Base-by-base conservation (phyloP, 1,284 basidiomycete species). In the Trichosporon faecale region DNA sequence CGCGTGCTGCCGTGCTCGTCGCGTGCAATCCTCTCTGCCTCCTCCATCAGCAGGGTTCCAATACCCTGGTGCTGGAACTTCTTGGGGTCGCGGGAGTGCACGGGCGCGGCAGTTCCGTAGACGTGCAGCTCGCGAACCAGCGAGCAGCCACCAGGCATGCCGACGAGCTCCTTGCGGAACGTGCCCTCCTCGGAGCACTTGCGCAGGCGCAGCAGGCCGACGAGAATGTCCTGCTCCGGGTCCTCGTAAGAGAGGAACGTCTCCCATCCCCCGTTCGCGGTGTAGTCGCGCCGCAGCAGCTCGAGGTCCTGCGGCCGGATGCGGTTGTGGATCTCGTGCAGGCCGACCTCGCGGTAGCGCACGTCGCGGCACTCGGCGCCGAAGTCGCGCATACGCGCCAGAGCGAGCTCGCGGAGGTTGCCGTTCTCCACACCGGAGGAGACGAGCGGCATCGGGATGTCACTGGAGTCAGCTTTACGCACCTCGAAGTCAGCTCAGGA, bases 231-330 rank as follows among this genome's bases (percentile, higher is more conserved):
- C 72, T 89, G 89, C 82, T 95, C 93, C 3, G 96, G 95, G 83
- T 99, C 97, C 85, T 99, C 97, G 81, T 99, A 99, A 23, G 95
- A 95, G 18, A 99, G 85, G 88, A 99, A 99, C 0, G 96, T 98
- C 85, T 99, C 97, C 97, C 97, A 99, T 27, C 96, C 93, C 2
- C 94, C 96, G 78, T 99, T 99, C 31, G 97, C 97, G 2, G 92
- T 87, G 83, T 99, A 99, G 83, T 99, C 97, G 65, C 97, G 88
- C 67, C 97, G 89, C 44, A 99, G 89, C n/a, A 99, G 90, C 84
- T 99, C 97, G 68, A 98, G 92, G 35, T 94, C 92, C 79, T 96
- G 93, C 65, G 97, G 97, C 49, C 95, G 90, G 64, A 98, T 93
- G 85, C 97, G 95, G 86, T 97, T 90, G 82, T 99, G 97, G 67